phyloP scores from a whole-genome alignment of 768 basidiomycete genomes.

The Suillus lakei region DNA sequence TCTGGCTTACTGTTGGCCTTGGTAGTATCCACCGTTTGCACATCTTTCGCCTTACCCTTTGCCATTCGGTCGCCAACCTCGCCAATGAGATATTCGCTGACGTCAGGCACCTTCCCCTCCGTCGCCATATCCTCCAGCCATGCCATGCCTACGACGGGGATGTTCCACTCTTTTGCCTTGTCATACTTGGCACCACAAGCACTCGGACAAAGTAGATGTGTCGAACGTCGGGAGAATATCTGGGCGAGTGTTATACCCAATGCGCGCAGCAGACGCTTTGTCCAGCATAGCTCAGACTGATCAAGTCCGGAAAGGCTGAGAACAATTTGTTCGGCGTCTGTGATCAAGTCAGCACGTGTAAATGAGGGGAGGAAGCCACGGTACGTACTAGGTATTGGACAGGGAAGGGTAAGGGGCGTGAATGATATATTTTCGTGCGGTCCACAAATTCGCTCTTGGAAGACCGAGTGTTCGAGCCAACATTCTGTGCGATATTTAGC shows the following conservation, averaged over 20 bases:
- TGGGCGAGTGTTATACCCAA: slow-evolving; percentile 63
- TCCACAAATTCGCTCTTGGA: slow-evolving; percentile 70
- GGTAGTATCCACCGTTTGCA: slow-evolving; percentile 40
- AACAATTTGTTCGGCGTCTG: slow-evolving; percentile 60
- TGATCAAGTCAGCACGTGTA: not conserved
- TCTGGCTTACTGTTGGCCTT: slow-evolving; percentile 41
- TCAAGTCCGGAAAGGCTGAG: slow-evolving; percentile 82
- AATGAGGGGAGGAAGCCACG: too few species aligned
- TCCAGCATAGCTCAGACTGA: slow-evolving; percentile 67
- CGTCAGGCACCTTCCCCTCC: slow-evolving; percentile 51
- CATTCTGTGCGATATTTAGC: slow-evolving; percentile 84
- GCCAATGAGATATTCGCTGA: slow-evolving; percentile 38
- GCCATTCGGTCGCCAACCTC: slow-evolving; percentile 9
- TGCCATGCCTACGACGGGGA: slow-evolving; percentile 68
- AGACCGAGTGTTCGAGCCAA: slow-evolving; percentile 90
- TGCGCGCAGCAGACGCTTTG: slow-evolving; percentile 67
- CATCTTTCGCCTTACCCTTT: slow-evolving; percentile 39
- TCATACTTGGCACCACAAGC: slow-evolving; percentile 74
- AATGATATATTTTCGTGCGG: slow-evolving; percentile 75
- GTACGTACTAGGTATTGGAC: slow-evolving; percentile 63
- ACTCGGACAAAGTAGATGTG: slow-evolving; percentile 82
- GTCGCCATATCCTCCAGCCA: slow-evolving; percentile 71
- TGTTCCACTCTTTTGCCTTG: slow-evolving; percentile 79
- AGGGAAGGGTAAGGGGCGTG: slow-evolving; percentile 59
- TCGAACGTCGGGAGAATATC: slow-evolving; percentile 68